These are phyloP conservation scores for Aspergillus udagawae DNA, from an alignment of 2,329 filamentous ascomycete genomes.

Conservation along the genomic window DNA sequence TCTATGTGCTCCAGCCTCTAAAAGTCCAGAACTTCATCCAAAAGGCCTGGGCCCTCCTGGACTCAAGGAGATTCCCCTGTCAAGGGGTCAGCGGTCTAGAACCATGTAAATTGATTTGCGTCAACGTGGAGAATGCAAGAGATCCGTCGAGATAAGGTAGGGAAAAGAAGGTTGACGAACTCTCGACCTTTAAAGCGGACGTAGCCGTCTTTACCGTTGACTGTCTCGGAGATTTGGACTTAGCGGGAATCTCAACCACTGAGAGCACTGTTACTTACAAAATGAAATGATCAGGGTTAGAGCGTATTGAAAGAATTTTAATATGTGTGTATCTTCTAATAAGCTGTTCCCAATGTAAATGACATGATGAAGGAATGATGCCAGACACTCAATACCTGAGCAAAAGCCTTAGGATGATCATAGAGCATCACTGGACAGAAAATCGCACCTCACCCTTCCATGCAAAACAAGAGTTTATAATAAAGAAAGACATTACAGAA, in stretches of 20 bases:
- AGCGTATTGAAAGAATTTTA: neutral
- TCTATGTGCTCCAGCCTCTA: constrained; percentile 10
- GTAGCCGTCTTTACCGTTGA: neutral
- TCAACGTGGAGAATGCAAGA: neutral
- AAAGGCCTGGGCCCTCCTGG: constrained; percentile 29
- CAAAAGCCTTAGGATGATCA: neutral
- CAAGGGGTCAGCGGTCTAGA: constrained; percentile 26
- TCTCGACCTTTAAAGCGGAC: neutral
- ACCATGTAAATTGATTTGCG: constrained; percentile 8
- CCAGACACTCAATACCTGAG: neutral
- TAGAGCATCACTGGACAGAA: neutral
- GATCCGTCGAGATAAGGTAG: neutral
- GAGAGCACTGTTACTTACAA: neutral
- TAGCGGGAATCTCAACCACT: neutral
- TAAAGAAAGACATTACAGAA: neutral
- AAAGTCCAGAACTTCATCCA: constrained; percentile 25
- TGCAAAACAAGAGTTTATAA: neutral
- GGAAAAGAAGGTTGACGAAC: neutral
- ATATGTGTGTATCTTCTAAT: neutral
- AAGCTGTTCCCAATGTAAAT: neutral
- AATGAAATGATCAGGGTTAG: neutral
- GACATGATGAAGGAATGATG: neutral
- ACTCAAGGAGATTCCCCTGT: constrained; percentile 15
- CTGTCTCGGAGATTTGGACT: neutral
- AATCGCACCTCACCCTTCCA: neutral